Evolutionary conservation across 495 filamentous ascomycete species (phyloP).

Genomic region (Rhypophila decipiens): DNA sequence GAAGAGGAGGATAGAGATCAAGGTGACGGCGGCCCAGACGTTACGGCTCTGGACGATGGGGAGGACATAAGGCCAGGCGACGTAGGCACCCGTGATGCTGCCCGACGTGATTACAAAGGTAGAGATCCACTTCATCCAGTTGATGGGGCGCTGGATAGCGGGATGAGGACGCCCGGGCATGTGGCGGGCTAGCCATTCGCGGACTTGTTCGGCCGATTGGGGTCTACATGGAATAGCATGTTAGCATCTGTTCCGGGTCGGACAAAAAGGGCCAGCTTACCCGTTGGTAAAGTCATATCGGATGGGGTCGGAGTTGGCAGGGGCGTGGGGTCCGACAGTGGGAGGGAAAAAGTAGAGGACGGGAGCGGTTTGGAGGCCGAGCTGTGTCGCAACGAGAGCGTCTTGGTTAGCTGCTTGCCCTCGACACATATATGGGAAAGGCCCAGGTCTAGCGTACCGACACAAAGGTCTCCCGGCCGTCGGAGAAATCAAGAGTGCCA

Average conservation of each 20-base stretch:
- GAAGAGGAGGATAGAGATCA: conserved; percentile 89
- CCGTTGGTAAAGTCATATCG: conserved; percentile 81
- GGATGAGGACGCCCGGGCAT: conserved; percentile 70
- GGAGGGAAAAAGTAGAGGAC: conserved; percentile 85
- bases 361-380: conserved; percentile 91
- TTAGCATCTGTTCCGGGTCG: too few relatives aligned
- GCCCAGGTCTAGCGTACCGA: conserved; percentile 49
- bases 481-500: conserved; percentile 80
- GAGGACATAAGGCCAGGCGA: conserved; percentile 76
- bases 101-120: conserved; percentile 62
- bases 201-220: conserved; percentile 69
- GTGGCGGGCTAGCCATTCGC: conserved; percentile 71
- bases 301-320: conserved; percentile 57
- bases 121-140: conserved; percentile 71
- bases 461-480: conserved; percentile 83
- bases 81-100: conserved; percentile 57
- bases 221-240: too few relatives aligned
- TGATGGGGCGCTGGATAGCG: conserved; percentile 71
- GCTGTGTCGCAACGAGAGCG: conserved; percentile 44
- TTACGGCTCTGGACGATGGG: conserved; percentile 86
- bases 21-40: conserved; percentile 83
- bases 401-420: too few relatives aligned
- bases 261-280: too few relatives aligned
- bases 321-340: conserved; percentile 77
- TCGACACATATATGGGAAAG: not conserved